Percentiles rank a stretch among this genome's conserved stretches.
Evolutionary conservation across 805 yeast genomes (phyloP).

Genomic region (Sugiyamaella americana): DNA sequence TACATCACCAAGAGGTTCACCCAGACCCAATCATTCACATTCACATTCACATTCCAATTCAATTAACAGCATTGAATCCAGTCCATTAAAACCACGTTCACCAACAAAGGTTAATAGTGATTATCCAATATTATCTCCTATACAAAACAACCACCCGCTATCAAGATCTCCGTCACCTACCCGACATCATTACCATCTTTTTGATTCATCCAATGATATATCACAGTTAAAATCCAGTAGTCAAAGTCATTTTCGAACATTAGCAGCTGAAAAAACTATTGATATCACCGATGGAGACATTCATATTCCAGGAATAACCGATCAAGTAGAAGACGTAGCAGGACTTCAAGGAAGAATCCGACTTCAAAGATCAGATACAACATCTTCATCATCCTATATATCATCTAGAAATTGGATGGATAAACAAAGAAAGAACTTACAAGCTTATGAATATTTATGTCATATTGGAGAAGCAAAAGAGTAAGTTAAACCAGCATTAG

Average conservation of each 20-base stretch:
- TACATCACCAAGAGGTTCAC: too few relatives aligned
- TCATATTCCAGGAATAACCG: conserved; percentile 27
- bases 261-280: conserved; percentile 16
- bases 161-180: conserved; percentile 18
- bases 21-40: too few relatives aligned
- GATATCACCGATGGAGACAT: conserved; percentile 9
- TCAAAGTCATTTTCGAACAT: conserved; percentile 22
- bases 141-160: too few relatives aligned
- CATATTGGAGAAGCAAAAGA: conserved; percentile 73
- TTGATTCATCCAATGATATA: conserved; percentile 14
- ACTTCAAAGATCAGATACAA: conserved; percentile 28
- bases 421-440: conserved; percentile 36
- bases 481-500: too few relatives aligned
- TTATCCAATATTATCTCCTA: conserved; percentile 6
- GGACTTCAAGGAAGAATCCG: conserved; percentile 31
- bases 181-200: conserved; percentile 1
- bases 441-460: conserved; percentile 73
- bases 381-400: conserved; percentile 9
- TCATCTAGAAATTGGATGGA: conserved; percentile 36
- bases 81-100: conserved; percentile 17
- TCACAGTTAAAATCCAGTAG: conserved; percentile 21
- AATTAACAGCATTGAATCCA: too few relatives aligned
- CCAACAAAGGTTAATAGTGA: conserved; percentile 16
- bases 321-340: conserved; percentile 28
- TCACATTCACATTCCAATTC: too few relatives aligned